Conservation (phyloP, 2,329 filamentous ascomycete species). For the Sordariomycetes sp. region DNA sequence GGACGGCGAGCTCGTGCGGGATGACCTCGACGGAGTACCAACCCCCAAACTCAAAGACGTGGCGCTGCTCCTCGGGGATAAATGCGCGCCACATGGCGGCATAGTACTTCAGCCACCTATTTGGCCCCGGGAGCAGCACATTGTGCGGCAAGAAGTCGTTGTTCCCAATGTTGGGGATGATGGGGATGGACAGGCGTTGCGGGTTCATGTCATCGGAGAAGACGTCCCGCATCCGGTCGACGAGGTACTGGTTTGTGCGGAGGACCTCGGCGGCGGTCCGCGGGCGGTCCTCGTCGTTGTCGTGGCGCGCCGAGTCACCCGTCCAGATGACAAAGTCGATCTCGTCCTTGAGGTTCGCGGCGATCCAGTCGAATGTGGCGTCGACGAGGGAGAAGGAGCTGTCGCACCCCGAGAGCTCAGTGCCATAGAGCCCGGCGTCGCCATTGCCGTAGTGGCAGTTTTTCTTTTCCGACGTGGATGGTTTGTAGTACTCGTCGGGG, state of each 20-base stretch:
- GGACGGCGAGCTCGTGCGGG: slow-evolving; percentile 69
- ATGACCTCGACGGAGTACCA: slow-evolving; percentile 95
- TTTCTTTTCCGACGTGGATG: slow-evolving; percentile 57
- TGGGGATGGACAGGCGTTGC: slow-evolving; percentile 53
- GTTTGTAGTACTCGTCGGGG: slow-evolving; percentile 76
- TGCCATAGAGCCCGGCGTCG: slow-evolving; percentile 66
- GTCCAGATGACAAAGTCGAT: slow-evolving; percentile 92
- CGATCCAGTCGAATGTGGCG: slow-evolving; percentile 82
- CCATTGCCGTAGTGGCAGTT: slow-evolving; percentile 71
- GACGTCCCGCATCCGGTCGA: slow-evolving; percentile 61
- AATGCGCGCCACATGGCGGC: slow-evolving; percentile 70
- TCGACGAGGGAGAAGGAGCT: slow-evolving; percentile 69
- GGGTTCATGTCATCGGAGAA: slow-evolving; percentile 45
- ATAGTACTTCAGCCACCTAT: slow-evolving; percentile 71
- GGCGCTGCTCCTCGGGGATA: slow-evolving; percentile 83
- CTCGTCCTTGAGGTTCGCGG: slow-evolving; percentile 58
- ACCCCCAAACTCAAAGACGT: slow-evolving; percentile 82
- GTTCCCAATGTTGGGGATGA: slow-evolving; percentile 87
- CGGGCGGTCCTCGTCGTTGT: slow-evolving; percentile 71
- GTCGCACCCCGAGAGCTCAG: slow-evolving; percentile 82
- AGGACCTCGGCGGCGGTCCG: slow-evolving; percentile 67
- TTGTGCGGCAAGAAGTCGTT: slow-evolving; percentile 98
- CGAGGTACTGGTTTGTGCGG: slow-evolving; percentile 60
- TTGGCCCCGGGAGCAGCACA: slow-evolving; percentile 75
- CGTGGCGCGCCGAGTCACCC: slow-evolving; percentile 78